Percentiles rank a stretch among this genome's conserved stretches.
These are phyloP conservation scores for Neckera pumila DNA, from an alignment of 225 moss, liverwort and hornwort genomes.

Conservation along the genomic window DNA sequence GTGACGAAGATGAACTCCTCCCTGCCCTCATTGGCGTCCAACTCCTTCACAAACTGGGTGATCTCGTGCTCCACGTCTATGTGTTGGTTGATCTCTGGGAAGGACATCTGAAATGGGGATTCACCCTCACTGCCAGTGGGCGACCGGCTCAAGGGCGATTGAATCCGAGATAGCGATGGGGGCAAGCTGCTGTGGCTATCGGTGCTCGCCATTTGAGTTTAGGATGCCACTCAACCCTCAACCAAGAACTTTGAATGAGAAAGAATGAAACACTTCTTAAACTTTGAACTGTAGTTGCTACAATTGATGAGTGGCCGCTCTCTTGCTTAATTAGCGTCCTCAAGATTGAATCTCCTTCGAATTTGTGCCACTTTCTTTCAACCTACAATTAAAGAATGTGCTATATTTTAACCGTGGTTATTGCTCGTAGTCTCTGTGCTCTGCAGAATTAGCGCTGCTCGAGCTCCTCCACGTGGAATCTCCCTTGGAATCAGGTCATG, in stretches of 20 bases:
- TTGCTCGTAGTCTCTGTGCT: background rate
- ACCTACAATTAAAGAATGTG: background rate
- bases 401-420: background rate
- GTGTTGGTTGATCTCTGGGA: constrained; percentile 22
- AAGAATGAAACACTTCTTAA: background rate
- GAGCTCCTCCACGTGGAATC: constrained; percentile 1
- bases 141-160: constrained; percentile 1
- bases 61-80: constrained; percentile 45
- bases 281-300: background rate
- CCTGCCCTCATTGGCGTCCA: constrained; percentile 31
- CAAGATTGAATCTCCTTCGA: background rate
- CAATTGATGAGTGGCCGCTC: too few species aligned
- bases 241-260: background rate
- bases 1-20: constrained; percentile 29
- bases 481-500: background rate
- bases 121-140: constrained; percentile 11
- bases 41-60: constrained; percentile 34
- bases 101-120: background rate
- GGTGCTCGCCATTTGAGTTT: background rate
- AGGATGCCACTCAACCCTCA: background rate
- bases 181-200: constrained; percentile 7
- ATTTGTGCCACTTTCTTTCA: background rate
- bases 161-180: constrained; percentile 9
- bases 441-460: background rate
- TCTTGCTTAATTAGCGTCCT: background rate